Percentiles rank a stretch among this genome's conserved stretches.
Conservation (phyloP, 108 stramenopile species). For the Cyclotella distinguenda region DNA sequence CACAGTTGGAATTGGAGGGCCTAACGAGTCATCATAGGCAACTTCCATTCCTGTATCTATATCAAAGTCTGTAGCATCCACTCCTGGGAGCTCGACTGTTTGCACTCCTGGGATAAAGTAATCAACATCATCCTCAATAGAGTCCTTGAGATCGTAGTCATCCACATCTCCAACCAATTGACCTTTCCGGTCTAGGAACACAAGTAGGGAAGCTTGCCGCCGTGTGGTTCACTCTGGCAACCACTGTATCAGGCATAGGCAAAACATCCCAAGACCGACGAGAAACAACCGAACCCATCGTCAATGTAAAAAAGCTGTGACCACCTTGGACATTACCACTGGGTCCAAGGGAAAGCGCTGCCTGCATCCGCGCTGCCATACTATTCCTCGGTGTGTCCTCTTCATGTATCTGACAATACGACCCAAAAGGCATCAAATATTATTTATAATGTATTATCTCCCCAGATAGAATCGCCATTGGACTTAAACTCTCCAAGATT, state of each 20-base stretch:
- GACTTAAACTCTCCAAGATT: too few species aligned
- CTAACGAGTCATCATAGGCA: not conserved
- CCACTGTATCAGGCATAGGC: too few species aligned
- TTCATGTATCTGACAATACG: conserved; percentile 15
- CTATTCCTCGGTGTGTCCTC: conserved; percentile 11
- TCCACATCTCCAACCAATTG: not conserved
- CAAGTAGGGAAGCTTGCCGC: not conserved
- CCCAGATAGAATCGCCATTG: too few species aligned
- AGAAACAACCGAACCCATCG: not conserved
- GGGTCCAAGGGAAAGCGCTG: conserved; percentile 10
- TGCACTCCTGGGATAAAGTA: not conserved
- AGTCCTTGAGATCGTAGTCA: not conserved
- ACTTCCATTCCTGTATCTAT: too few species aligned
- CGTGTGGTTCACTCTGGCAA: too few species aligned
- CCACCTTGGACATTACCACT: conserved; percentile 5
- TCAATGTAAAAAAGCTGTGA: conserved; percentile 1
- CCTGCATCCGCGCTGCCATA: not conserved
- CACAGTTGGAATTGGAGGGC: too few species aligned
- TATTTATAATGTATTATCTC: conserved; percentile 17
- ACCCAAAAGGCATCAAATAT: not conserved
- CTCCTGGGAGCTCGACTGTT: not conserved
- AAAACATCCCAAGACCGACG: too few species aligned
- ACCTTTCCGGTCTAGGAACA: not conserved
- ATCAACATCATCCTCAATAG: not conserved
- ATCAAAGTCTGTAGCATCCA: too few species aligned